Evolutionary conservation across 805 yeast species (phyloP), one percentile per base, ranked within the genome.

Genomic region (Spathaspora sp.): DNA sequence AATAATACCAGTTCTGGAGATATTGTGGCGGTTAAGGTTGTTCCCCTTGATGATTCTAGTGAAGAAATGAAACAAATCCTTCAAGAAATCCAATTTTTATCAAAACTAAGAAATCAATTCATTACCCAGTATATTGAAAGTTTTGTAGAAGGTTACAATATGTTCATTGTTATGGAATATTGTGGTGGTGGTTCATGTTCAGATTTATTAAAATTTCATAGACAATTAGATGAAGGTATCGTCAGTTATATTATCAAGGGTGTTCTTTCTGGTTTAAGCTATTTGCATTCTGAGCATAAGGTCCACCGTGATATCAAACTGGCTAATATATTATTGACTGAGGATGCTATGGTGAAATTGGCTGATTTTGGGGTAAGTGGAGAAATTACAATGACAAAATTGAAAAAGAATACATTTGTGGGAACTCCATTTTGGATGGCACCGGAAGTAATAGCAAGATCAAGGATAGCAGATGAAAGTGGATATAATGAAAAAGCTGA

Each of bases 361-460:
- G 97, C 91, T 0, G 98, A 93, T 69, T 92, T 92, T 73, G 98
- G 98, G 1, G 97, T 92, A 3, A 83, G 93, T 60, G 94, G 94
- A 0, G 94, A 90, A 65, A 75, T 92, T 26, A 79, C 85, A 18
- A 68, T 75, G 44, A 77, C 86, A 1, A 67, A 66, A 49, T 67
- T 73, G 19, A 76, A 76, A 54, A 79, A 85, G 56, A 81, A 80
- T 50, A 89, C 97, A 0, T 86, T 92, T 75, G 97, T 91, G 49
- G 98, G 98, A 1, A 91, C 97, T 0, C 97, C 97, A 12, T 89
- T 82, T 67, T 92, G 97, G 97, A 92, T 93, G 98, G 99, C 99
- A 0, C 99, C 99, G 0, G 99, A 94, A 65, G 87, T 93, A n/a
- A 87, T 94, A 44, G 65, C 75, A 5, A 65, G 78, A 49, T 48